These are phyloP conservation scores for Echinosophora koreensis DNA, from an alignment of 306 rosid species.

Conservation along the genomic window DNA sequence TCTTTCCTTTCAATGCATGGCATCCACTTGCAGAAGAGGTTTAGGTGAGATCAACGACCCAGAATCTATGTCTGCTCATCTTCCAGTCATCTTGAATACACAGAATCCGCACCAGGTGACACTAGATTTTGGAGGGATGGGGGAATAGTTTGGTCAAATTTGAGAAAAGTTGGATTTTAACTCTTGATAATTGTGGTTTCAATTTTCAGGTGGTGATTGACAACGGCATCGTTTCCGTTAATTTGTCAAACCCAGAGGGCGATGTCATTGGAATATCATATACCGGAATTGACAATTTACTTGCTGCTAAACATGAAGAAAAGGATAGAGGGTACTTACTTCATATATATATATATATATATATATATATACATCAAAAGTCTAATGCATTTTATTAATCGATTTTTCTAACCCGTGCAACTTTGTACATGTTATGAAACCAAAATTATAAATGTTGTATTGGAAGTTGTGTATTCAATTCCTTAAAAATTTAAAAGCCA, in stretches of 20 bases:
- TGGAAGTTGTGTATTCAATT: too few species aligned
- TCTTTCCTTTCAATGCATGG: neutral
- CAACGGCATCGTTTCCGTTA: conserved; percentile 67
- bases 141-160: too few species aligned
- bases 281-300: conserved; percentile 59
- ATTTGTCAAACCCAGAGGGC: conserved; percentile 65
- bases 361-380: too few species aligned
- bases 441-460: too few species aligned
- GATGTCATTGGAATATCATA: conserved; percentile 60
- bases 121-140: neutral
- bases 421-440: too few species aligned
- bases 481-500: too few species aligned
- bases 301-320: conserved; percentile 39
- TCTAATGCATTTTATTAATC: too few species aligned
- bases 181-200: neutral
- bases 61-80: neutral
- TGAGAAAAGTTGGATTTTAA: neutral
- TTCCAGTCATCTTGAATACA: conserved; percentile 17
- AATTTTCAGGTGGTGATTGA: conserved; percentile 62
- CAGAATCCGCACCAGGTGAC: conserved; percentile 18
- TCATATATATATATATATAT: too few species aligned
- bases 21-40: conserved; percentile 33
- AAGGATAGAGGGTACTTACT: conserved; percentile 66
- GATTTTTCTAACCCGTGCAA: too few species aligned
- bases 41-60: neutral